Evolutionary conservation across 2,329 filamentous ascomycete genomes (phyloP).

Genomic region (Trichoderma afroharzianum): DNA sequence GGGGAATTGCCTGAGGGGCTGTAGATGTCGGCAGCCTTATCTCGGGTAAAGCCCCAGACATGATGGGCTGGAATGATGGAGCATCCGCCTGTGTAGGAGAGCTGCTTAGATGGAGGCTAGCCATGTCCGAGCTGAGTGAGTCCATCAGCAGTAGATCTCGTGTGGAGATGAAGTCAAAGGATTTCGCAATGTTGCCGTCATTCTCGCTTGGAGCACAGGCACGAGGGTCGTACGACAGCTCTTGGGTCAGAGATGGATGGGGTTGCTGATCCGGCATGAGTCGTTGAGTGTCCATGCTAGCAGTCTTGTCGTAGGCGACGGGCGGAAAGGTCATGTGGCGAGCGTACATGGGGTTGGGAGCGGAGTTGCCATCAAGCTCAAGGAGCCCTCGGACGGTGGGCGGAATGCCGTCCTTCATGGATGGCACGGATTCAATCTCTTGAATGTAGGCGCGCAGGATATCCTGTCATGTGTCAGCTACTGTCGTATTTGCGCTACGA

Average conservation of each 20-base stretch:
- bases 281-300: slow-evolving; percentile 38
- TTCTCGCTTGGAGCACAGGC: slow-evolving; percentile 39
- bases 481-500: not conserved
- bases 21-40: slow-evolving; percentile 34
- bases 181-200: slow-evolving; percentile 31
- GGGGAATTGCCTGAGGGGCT: slow-evolving; percentile 39
- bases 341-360: slow-evolving; percentile 12
- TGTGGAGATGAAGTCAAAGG: slow-evolving; percentile 51
- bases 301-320: slow-evolving; percentile 41
- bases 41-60: slow-evolving; percentile 25
- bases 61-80: slow-evolving; percentile 35
- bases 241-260: slow-evolving; percentile 24
- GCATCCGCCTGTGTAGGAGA: slow-evolving; percentile 34
- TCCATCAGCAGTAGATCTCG: slow-evolving; percentile 51
- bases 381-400: slow-evolving; percentile 53
- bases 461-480: slow-evolving; percentile 40
- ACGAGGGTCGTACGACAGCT: slow-evolving; percentile 34
- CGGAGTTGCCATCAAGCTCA: slow-evolving; percentile 38
- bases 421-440: slow-evolving; percentile 50
- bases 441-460: slow-evolving; percentile 59
- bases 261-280: slow-evolving; percentile 33
- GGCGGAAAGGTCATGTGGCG: slow-evolving; percentile 15
- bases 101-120: slow-evolving; percentile 38
- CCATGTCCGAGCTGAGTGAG: slow-evolving; percentile 39
- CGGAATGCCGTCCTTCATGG: slow-evolving; percentile 40